phyloP scores from a whole-genome alignment of 1,284 basidiomycete species.

The Athelia psychrophila region DNA sequence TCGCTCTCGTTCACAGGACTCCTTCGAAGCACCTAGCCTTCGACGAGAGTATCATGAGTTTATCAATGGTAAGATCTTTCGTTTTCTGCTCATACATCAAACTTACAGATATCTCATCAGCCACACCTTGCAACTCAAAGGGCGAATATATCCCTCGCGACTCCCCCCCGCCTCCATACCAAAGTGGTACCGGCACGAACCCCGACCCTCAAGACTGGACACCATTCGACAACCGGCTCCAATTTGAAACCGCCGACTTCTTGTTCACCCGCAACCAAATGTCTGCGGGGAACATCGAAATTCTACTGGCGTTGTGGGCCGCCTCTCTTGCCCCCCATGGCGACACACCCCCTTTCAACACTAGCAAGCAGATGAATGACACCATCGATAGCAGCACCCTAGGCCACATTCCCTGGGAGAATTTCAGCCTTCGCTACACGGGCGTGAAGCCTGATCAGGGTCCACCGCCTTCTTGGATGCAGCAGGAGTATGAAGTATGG shows the following conservation, averaged over 20 bases:
- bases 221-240: slow-evolving; percentile 10
- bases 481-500: slow-evolving; percentile 9
- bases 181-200: no score
- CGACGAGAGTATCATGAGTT: no score
- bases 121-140: no score
- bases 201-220: slow-evolving; percentile 6
- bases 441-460: neutral
- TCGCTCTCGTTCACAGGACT: no score
- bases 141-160: no score
- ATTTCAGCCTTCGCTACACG: slow-evolving; percentile 7
- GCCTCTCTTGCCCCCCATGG: neutral
- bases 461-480: slow-evolving; percentile 12
- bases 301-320: slow-evolving; percentile 22
- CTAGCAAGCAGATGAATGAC: slow-evolving; percentile 7
- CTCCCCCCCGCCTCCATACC: no score
- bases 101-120: no score
- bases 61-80: no score
- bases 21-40: no score
- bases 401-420: slow-evolving; percentile 9
- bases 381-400: slow-evolving; percentile 12
- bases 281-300: slow-evolving; percentile 19
- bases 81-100: no score
- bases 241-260: slow-evolving; percentile 23
- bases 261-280: slow-evolving; percentile 19
- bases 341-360: slow-evolving; percentile 3